phyloP scores from a whole-genome alignment of 208 protist species.

The Acanthamoeba sp. region DNA sequence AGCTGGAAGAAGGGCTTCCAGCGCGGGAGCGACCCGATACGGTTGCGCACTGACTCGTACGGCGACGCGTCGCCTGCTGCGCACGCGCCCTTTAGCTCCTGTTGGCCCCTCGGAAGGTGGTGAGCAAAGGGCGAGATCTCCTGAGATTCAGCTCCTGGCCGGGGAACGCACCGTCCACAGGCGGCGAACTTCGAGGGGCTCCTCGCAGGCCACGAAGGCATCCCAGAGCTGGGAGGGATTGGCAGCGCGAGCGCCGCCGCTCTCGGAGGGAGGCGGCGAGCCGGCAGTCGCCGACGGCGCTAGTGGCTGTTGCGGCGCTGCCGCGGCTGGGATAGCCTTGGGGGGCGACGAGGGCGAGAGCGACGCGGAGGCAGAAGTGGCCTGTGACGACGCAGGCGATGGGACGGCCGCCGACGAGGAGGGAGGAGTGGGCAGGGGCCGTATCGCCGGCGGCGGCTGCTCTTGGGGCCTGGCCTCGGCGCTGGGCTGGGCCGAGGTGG shows the following conservation, averaged over 20 bases:
- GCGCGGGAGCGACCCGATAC: not conserved
- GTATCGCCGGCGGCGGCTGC: too few species aligned
- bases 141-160: too few species aligned
- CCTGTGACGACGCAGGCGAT: not conserved
- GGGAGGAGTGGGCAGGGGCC: not conserved
- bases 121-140: too few species aligned
- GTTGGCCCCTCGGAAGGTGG: too few species aligned
- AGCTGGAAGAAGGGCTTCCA: conserved; percentile 65
- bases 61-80: not conserved
- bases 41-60: not conserved
- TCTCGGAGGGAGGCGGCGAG: not conserved
- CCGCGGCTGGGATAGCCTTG: not conserved
- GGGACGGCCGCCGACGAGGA: not conserved
- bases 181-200: conserved; percentile 45
- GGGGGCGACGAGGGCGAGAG: too few species aligned
- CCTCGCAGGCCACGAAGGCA: not conserved
- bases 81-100: conserved; percentile 21
- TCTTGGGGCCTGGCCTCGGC: too few species aligned
- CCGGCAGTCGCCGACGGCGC: too few species aligned
- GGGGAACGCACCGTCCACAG: not conserved
- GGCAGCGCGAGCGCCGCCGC: not conserved
- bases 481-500: too few species aligned
- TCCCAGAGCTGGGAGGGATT: conserved; percentile 39
- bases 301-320: too few species aligned
- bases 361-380: not conserved